Conservation (phyloP, 331 rosid species). For the Pyrus hybrid region DNA sequence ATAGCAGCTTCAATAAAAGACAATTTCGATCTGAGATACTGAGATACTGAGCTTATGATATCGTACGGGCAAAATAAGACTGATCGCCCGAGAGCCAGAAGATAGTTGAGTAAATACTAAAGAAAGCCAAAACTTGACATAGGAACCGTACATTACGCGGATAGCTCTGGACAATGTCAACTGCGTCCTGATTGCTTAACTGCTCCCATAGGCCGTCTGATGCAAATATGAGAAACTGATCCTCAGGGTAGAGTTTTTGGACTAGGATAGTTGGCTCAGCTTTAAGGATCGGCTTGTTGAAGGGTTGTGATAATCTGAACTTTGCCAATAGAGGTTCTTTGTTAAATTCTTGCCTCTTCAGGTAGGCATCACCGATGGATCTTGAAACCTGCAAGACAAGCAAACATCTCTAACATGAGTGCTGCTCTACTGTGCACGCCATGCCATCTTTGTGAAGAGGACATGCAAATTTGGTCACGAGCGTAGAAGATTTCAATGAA, state of each 20-base stretch:
- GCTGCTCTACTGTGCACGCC: background rate
- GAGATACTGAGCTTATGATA: background rate
- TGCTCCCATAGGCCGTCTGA: conserved; percentile 99
- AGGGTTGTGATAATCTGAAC: conserved; percentile 68
- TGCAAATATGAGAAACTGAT: conserved; percentile 84
- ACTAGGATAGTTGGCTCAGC: conserved; percentile 78
- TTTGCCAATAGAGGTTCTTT: conserved; percentile 66
- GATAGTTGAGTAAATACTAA: background rate
- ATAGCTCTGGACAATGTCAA: conserved; percentile 62
- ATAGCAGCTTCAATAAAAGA: background rate
- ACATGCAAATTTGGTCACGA: background rate
- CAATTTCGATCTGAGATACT: no score
- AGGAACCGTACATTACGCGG: conserved; percentile 67
- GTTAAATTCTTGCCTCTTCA: conserved; percentile 76
- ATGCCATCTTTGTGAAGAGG: background rate
- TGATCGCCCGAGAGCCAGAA: background rate
- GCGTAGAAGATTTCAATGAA: background rate
- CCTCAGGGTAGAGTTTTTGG: conserved; percentile 55
- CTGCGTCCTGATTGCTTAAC: conserved; percentile 83
- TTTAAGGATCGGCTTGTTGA: conserved; percentile 67
- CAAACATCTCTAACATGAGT: background rate
- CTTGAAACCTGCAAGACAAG: conserved; percentile 67
- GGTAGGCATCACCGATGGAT: conserved; percentile 97
- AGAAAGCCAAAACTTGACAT: background rate
- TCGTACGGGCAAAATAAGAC: background rate